A percentile compares a stretch with the other conserved stretches of the same genome.
Evolutionary conservation across 495 filamentous ascomycete genomes (phyloP).

Genomic region (Talaromyces nanjingensis): DNA sequence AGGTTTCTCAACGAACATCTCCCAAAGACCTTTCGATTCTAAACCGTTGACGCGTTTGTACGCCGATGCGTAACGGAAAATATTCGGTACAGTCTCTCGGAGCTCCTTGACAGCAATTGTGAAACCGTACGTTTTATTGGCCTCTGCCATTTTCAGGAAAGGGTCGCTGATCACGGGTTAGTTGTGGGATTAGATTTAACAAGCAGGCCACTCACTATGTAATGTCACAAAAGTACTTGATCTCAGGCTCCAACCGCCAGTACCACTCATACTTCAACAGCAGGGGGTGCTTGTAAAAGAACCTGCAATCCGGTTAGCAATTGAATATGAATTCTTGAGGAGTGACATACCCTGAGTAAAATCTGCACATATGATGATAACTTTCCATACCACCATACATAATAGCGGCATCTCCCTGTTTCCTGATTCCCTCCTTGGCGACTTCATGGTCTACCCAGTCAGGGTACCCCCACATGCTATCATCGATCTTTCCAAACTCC

Average conservation of each 20-base stretch:
- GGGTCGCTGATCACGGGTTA: slow-evolving; percentile 64
- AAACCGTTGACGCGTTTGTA: slow-evolving; percentile 93
- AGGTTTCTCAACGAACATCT: slow-evolving; percentile 89
- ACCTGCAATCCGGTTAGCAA: slow-evolving; percentile 38
- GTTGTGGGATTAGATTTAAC: neutral
- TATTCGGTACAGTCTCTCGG: slow-evolving; percentile 95
- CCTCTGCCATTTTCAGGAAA: slow-evolving; percentile 83
- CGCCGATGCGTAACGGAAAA: slow-evolving; percentile 98
- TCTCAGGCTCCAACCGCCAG: slow-evolving; percentile 98
- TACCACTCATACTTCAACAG: slow-evolving; percentile 99
- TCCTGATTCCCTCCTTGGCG: slow-evolving; percentile 88
- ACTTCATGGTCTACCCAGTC: slow-evolving; percentile 93
- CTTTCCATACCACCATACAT: slow-evolving; percentile 99
- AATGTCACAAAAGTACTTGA: slow-evolving; percentile 99
- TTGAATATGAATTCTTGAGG: neutral
- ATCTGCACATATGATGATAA: slow-evolving; percentile 97
- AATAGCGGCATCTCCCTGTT: slow-evolving; percentile 95
- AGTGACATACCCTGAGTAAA: slow-evolving; percentile 82
- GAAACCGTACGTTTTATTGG: slow-evolving; percentile 98
- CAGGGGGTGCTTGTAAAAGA: slow-evolving; percentile 97
- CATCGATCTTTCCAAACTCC: slow-evolving; percentile 92
- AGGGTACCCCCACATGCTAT: slow-evolving; percentile 90
- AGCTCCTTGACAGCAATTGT: slow-evolving; percentile 99
- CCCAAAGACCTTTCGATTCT: slow-evolving; percentile 89
- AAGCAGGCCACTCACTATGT: slow-evolving; percentile 70